Evolutionary conservation across 2,329 filamentous ascomycete genomes (phyloP), one percentile per base, ranked within the genome.

Genomic region (Apiospora saccharicola): DNA sequence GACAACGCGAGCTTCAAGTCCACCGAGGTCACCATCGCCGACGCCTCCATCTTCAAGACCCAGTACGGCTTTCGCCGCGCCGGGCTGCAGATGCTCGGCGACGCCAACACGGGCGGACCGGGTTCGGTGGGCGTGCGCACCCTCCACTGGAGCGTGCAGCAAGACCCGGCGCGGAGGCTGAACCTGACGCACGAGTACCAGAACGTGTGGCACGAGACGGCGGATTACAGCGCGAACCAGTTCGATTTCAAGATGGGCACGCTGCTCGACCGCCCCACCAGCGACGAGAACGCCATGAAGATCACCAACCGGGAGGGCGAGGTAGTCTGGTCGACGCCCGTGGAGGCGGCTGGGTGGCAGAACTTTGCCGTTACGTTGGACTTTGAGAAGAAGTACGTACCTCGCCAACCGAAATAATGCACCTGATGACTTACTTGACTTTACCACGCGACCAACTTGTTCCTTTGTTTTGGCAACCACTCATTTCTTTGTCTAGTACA

Each of bases 311-410:
- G 83, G 0, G 74, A 81, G 71, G 83, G 82, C 77, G 78, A 77
- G 67, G 76, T 82, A 76, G 77, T 85, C 51, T 85, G 82, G 82
- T 82, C 80, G 37, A 83, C 81, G 16, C 78, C 81, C 6, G 79
- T 89, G 64, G 83, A 86, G 53, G 76, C 79, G 41, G 81, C 79
- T 46, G 82, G 83, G 24, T 91, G 89, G 89, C 89, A 91, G 78
- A 91, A 91, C 80, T 91, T 90, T 82, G 89, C 87, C 26, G 76
- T 90, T 49, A 87, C 85, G 13, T 79, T 90, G 24, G 86, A 91
- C 77, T 90, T 88, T 75, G 78, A 78, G 53, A 83, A 86, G 75
- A 90, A 90, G 87, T 89, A 79, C 73, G 85, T 41, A n/a, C 30
- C 47, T 22, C 24, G 53, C 12, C 4, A 24, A 34, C 6, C 12